These are phyloP conservation scores for Paulownia fortunei DNA, from an alignment of 257 asterid genomes.

Conservation along the genomic window DNA sequence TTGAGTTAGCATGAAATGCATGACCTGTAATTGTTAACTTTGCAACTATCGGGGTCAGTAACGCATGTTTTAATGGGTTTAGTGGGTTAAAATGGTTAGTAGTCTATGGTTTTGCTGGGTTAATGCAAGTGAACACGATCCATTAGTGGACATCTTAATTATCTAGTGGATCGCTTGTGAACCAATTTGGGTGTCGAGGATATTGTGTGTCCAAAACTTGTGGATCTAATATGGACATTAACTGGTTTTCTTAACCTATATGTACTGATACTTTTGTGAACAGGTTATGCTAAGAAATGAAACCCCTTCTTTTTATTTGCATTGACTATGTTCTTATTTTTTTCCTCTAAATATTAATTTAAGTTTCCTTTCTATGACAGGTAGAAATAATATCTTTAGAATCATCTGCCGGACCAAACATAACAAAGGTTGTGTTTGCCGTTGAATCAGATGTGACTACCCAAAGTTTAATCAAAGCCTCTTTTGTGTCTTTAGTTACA, in stretches of 20 bases:
- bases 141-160: neutral
- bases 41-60: neutral
- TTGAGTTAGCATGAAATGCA: neutral
- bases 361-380: conserved; percentile 24
- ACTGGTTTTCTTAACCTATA: neutral
- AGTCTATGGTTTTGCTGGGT: too few relatives aligned
- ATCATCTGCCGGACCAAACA: conserved; percentile 52
- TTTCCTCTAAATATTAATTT: neutral
- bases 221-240: neutral
- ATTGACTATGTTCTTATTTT: neutral
- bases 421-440: conserved; percentile 62
- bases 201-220: neutral
- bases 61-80: neutral
- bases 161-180: neutral
- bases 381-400: conserved; percentile 45
- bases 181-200: neutral
- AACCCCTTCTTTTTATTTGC: neutral
- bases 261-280: neutral
- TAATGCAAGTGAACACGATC: too few relatives aligned
- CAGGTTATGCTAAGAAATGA: neutral
- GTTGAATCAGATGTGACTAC: conserved; percentile 59
- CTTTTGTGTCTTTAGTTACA: too few relatives aligned
- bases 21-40: neutral
- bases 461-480: too few relatives aligned
- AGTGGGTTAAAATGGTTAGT: too few relatives aligned